Evolutionary conservation across 2,329 filamentous ascomycete species (phyloP).

Genomic region (Cladosporium sp.): DNA sequence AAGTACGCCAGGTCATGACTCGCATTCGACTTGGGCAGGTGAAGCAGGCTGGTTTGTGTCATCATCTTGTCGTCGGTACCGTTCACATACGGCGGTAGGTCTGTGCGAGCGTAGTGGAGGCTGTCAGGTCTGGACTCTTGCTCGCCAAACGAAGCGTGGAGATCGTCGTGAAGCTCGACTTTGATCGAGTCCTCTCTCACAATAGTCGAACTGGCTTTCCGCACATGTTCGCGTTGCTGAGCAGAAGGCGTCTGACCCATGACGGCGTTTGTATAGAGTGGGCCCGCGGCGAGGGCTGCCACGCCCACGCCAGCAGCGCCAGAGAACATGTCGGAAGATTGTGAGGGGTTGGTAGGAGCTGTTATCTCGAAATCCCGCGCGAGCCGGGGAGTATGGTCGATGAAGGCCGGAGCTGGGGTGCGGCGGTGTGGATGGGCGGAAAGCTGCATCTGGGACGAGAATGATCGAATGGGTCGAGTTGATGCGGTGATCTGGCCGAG

Average conservation of each 20-base stretch:
- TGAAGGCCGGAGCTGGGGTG: constrained; percentile 25
- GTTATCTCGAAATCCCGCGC: constrained; percentile 26
- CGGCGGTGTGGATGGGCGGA: constrained; percentile 28
- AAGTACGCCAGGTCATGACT: constrained; percentile 37
- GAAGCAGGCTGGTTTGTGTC: constrained; percentile 27
- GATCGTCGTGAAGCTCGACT: constrained; percentile 17
- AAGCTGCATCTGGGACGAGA: constrained; percentile 32
- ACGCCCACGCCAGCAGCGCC: constrained; percentile 18
- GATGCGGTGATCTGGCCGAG: constrained; percentile 2
- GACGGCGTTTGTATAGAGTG: constrained; percentile 21
- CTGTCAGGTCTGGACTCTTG: constrained; percentile 11
- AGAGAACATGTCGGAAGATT: constrained; percentile 26
- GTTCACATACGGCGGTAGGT: constrained; percentile 24
- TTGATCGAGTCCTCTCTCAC: constrained; percentile 26
- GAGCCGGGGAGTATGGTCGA: constrained; percentile 31
- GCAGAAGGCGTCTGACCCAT: constrained; percentile 29
- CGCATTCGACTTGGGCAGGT: constrained; percentile 25
- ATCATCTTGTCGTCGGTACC: constrained; percentile 26
- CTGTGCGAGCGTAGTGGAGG: constrained; percentile 26
- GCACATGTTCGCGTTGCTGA: constrained; percentile 18
- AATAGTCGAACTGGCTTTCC: constrained; percentile 24
- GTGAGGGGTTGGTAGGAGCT: constrained; percentile 22
- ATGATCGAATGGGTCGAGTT: constrained; percentile 4
- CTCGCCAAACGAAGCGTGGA: constrained; percentile 3
- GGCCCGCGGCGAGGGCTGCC: constrained; percentile 17